phyloP scores from a whole-genome alignment of 345 rosid genomes.

The Gossypium rotundifolium region DNA sequence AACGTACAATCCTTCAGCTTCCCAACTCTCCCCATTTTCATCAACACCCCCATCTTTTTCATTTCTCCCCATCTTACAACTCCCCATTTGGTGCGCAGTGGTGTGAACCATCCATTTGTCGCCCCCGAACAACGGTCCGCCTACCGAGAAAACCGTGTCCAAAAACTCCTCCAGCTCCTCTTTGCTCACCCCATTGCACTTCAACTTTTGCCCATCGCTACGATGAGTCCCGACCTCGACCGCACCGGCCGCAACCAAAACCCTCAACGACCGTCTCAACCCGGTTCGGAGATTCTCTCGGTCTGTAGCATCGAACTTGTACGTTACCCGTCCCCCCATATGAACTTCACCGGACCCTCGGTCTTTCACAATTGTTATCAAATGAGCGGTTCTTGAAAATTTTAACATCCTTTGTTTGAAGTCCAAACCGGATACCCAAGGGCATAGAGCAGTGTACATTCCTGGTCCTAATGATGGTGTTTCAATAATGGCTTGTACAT shows the following conservation, averaged over 20 bases:
- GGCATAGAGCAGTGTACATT: conserved; percentile 28
- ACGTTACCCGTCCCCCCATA: conserved; percentile 34
- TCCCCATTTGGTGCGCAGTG: conserved; percentile 67
- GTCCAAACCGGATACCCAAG: conserved; percentile 52
- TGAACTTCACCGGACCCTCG: conserved; percentile 43
- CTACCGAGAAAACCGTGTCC: conserved; percentile 30
- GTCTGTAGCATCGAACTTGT: conserved; percentile 24
- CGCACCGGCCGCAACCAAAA: conserved; percentile 63
- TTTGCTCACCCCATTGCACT: conserved; percentile 32
- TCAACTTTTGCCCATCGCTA: conserved; percentile 48
- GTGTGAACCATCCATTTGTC: conserved; percentile 37
- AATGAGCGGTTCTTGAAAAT: conserved; percentile 46
- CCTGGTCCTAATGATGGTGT: conserved; percentile 45
- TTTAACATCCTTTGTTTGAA: conserved; percentile 42
- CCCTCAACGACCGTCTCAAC: conserved; percentile 40
- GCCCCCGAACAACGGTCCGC: conserved; percentile 23
- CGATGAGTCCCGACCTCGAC: conserved; percentile 59
- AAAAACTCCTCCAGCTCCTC: conserved; percentile 39
- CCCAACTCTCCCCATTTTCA: conserved; percentile 56
- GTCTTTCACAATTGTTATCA: conserved; percentile 41
- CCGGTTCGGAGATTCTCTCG: conserved; percentile 40
- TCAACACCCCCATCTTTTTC: conserved; percentile 49
- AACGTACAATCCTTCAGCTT: conserved; percentile 45
- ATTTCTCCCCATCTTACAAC: conserved; percentile 49
- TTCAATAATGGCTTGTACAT: conserved; percentile 47